Conservation (phyloP, 2,329 filamentous ascomycete genomes). For the Magnaporthiopsis incrustans region DNA sequence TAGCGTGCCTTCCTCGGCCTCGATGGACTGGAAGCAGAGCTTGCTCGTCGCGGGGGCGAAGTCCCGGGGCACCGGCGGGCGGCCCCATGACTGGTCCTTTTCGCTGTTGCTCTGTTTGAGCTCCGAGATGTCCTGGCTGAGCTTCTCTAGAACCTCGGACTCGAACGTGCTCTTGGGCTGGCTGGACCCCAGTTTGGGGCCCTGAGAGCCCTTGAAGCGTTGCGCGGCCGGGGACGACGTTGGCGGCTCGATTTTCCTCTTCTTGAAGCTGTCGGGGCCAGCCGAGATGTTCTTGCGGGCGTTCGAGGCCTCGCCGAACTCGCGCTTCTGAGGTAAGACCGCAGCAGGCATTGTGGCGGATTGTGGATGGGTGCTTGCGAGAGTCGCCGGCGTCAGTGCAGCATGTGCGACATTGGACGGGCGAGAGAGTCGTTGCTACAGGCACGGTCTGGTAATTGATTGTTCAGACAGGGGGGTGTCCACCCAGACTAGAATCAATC, state of each 20-base stretch:
- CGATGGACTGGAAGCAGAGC: slow-evolving; percentile 92
- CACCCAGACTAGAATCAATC: not conserved
- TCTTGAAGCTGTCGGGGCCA: slow-evolving; percentile 59
- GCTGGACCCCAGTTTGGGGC: slow-evolving; percentile 60
- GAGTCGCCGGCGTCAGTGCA: not conserved
- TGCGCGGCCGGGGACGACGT: slow-evolving; percentile 47
- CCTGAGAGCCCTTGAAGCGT: slow-evolving; percentile 52
- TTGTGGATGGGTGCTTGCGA: not conserved
- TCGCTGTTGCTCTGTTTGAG: slow-evolving; percentile 83
- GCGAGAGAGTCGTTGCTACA: not conserved
- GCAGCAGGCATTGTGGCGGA: slow-evolving; percentile 36
- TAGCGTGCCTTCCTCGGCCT: slow-evolving; percentile 82
- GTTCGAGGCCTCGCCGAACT: slow-evolving; percentile 60
- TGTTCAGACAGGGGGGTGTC: not conserved
- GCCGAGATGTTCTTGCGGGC: slow-evolving; percentile 52
- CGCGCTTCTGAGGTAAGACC: slow-evolving; percentile 61
- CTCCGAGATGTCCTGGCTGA: slow-evolving; percentile 85
- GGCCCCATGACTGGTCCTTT: slow-evolving; percentile 87
- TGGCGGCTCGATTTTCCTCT: slow-evolving; percentile 66
- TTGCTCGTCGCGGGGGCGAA: slow-evolving; percentile 53
- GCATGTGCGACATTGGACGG: not conserved
- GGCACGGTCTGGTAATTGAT: not conserved
- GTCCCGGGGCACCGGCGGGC: slow-evolving; percentile 40
- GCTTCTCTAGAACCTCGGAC: slow-evolving; percentile 86
- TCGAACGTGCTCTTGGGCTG: slow-evolving; percentile 90